Evolutionary conservation across 805 yeast genomes (phyloP).

Genomic region (Torulaspora microellipsoides): DNA sequence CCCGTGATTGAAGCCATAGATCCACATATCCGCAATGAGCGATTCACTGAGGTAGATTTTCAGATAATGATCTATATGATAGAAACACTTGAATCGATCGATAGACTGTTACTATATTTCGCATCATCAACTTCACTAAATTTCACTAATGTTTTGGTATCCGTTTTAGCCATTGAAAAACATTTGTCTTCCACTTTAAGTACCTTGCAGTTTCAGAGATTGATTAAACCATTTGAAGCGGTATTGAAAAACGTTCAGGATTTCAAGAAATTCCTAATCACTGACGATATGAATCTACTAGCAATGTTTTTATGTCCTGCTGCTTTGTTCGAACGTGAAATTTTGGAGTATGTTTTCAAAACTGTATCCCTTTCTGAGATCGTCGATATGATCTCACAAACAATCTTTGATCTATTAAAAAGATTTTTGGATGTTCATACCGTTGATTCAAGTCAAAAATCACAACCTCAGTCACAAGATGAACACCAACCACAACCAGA

Average conservation of each 20-base stretch:
- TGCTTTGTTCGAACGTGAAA: conserved; percentile 17
- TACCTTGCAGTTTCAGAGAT: conserved; percentile 6
- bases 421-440: conserved; percentile 11
- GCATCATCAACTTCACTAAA: conserved; percentile 8
- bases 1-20: conserved; percentile 6
- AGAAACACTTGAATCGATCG: conserved; percentile 7
- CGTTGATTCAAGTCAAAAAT: background rate
- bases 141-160: conserved; percentile 11
- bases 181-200: conserved; percentile 6
- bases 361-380: conserved; percentile 19
- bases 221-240: conserved; percentile 10
- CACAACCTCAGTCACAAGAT: conserved; percentile 1
- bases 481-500: background rate
- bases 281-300: conserved; percentile 15
- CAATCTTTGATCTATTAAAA: conserved; percentile 6
- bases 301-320: conserved; percentile 20
- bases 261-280: conserved; percentile 8
- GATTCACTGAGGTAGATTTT: conserved; percentile 11
- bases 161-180: conserved; percentile 15
- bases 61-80: conserved; percentile 5
- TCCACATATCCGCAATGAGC: conserved; percentile 2
- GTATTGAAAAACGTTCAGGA: conserved; percentile 5
- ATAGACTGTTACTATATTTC: conserved; percentile 13
- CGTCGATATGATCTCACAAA: conserved; percentile 13
- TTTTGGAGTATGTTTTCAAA: conserved; percentile 15